These are phyloP conservation scores for Phylloporus sp. DNA, from an alignment of 768 basidiomycete species.

Conservation along the genomic window DNA sequence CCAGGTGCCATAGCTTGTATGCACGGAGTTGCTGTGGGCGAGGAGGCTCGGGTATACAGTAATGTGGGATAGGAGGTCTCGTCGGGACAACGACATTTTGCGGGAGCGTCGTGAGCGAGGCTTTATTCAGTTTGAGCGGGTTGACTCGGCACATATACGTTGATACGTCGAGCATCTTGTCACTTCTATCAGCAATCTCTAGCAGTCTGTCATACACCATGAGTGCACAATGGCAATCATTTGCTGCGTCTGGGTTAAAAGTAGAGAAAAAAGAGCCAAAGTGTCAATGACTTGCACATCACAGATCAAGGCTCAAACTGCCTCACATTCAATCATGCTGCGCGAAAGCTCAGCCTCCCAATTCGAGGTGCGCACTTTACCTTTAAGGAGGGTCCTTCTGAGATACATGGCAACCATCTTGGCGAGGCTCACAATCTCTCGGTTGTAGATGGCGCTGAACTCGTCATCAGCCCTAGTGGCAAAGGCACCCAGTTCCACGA, in stretches of 20 bases:
- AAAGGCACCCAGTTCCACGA: constrained; percentile 45
- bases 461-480: constrained; percentile 38
- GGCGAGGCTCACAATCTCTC: constrained; percentile 41
- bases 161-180: constrained; percentile 14
- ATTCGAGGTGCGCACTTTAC: constrained; percentile 43
- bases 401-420: constrained; percentile 43
- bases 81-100: not conserved
- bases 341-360: constrained; percentile 40
- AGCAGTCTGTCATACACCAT: constrained; percentile 40
- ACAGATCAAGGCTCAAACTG: not conserved
- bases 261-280: not conserved
- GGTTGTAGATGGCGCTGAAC: constrained; percentile 32
- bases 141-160: constrained; percentile 29
- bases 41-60: constrained; percentile 26
- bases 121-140: not conserved
- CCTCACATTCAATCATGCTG: constrained; percentile 39
- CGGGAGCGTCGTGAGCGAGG: not conserved
- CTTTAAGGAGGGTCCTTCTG: constrained; percentile 38
- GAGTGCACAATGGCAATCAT: constrained; percentile 47
- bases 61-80: constrained; percentile 13
- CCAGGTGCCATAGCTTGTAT: constrained; percentile 42
- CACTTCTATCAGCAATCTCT: constrained; percentile 26
- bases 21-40: constrained; percentile 40
- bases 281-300: not conserved
- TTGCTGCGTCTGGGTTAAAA: constrained; percentile 42